phyloP scores from a whole-genome alignment of 345 rosid genomes.

The Acer saccharum region DNA sequence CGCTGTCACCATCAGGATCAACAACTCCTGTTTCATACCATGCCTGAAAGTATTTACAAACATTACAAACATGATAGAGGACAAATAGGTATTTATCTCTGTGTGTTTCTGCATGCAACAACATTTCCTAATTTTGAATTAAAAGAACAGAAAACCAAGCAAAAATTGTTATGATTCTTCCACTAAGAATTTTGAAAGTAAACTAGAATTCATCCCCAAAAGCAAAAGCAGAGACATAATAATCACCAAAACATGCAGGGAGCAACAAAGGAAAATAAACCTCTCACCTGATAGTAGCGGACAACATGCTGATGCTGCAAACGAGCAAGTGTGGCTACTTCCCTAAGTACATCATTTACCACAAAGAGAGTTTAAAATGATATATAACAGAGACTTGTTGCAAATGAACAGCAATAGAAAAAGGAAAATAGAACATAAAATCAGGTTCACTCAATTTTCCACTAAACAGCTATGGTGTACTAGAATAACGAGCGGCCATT shows the following conservation, averaged over 20 bases:
- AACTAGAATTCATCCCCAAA: not conserved
- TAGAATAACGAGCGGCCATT: not conserved
- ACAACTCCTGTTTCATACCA: slow-evolving; percentile 93
- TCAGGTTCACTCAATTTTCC: slow-evolving; percentile 14
- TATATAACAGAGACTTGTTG: not conserved
- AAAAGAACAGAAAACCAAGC: slow-evolving; percentile 2
- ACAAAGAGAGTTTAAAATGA: slow-evolving; percentile 18
- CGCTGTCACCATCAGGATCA: slow-evolving; percentile 59
- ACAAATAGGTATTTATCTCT: not conserved
- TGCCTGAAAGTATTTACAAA: slow-evolving; percentile 60
- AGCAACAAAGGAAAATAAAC: slow-evolving; percentile 11
- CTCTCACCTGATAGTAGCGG: slow-evolving; percentile 90
- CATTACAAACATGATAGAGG: slow-evolving; percentile 28
- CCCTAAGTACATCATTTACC: slow-evolving; percentile 60
- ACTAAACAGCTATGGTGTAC: not conserved
- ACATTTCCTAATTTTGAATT: slow-evolving; percentile 1
- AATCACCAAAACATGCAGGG: slow-evolving; percentile 24
- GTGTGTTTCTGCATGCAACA: not conserved
- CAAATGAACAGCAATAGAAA: slow-evolving; percentile 5
- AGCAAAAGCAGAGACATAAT: not conserved
- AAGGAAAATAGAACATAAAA: slow-evolving; percentile 11
- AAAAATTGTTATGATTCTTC: not conserved
- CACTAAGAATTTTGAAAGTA: not conserved
- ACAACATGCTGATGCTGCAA: slow-evolving; percentile 99
- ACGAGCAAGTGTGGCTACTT: slow-evolving; percentile 96